phyloP scores from a whole-genome alignment of 805 yeast species.

The Metschnikowia reukaufii region DNA sequence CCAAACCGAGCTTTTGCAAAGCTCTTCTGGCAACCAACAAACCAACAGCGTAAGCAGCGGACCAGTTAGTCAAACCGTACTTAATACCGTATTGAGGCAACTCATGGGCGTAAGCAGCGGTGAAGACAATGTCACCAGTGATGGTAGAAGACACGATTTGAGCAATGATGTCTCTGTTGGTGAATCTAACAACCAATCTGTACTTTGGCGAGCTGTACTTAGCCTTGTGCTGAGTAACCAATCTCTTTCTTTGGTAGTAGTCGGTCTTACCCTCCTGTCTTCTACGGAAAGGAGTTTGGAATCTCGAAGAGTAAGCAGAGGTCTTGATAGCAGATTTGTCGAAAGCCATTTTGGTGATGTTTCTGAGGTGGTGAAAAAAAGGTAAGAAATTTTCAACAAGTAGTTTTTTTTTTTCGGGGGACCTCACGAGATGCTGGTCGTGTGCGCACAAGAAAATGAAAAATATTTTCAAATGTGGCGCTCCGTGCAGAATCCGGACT shows the following conservation, averaged over 20 bases:
- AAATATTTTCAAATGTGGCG: too few species aligned
- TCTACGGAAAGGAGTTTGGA: conserved; percentile 99
- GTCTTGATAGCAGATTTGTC: conserved; percentile 61
- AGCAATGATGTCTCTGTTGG: conserved; percentile 99
- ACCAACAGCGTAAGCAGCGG: conserved; percentile 99
- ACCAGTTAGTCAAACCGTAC: conserved; percentile 99
- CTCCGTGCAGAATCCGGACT: neutral
- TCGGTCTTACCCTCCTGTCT: conserved; percentile 99
- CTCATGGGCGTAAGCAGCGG: conserved; percentile 99
- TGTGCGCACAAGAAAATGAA: conserved; percentile 5
- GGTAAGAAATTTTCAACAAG: neutral
- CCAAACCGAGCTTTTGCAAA: conserved; percentile 94
- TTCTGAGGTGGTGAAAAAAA: neutral
- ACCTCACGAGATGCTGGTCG: conserved; percentile 15
- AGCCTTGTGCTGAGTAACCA: conserved; percentile 99
- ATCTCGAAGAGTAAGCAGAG: conserved; percentile 97
- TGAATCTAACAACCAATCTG: conserved; percentile 99
- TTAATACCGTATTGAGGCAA: conserved; percentile 96
- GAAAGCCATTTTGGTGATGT: conserved; percentile 66
- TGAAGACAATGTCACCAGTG: conserved; percentile 92
- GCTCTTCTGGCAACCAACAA: conserved; percentile 98
- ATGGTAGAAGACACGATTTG: conserved; percentile 96
- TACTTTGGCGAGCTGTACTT: conserved; percentile 99
- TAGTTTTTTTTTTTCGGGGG: conserved; percentile 8
- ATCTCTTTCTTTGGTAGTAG: conserved; percentile 99